Base-by-base conservation (phyloP, 129 eudicot genomes). In the Flaveria ramosissima region DNA sequence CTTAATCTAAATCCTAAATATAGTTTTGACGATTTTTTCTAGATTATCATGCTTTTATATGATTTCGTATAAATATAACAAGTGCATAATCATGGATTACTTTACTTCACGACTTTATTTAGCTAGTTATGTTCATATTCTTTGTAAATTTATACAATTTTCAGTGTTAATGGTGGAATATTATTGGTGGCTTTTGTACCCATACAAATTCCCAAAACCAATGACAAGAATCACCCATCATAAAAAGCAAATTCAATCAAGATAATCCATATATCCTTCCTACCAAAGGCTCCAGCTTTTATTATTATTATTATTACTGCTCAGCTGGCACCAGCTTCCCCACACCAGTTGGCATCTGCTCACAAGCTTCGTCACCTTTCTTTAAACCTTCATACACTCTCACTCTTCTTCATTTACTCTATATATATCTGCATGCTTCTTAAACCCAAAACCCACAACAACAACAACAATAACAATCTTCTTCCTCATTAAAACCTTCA, bases 251-350 rank as follows among this genome's bases (percentile, higher is more conserved):
- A 73, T 36, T 20, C 8, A 75, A 76, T 65, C 70, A 74, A 74
- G 61, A 74, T 74, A 60, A 59, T 36, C 53, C 53, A 13, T 13
- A 9, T 11, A 45, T 45, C 75, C 68, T 80, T 53, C 73, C 76
- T 11, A 72, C 71, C 77, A 75, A 75, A 84, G 84, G 81, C 83
- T 85, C 85, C 86, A 79, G 65, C 86, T 85, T 79, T 85, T 46
- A 36, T 36, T 45, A 71, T 82, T 65, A 70, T 69, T 72, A 68
- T 85, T 27, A 72, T 78, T 67, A 67, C 65, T 73, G 80, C 84
- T 80, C 11, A 80, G 87, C 90, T 86, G 87, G 78, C 90, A 80
- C 85, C 90, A 86, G 90, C 84, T 75, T 64, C 63, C 77, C 86
- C 53, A 69, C 71, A 67, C 75, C 77, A 71, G 86, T 39, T 72